Evolutionary conservation across 768 basidiomycete genomes (phyloP), one percentile per base, ranked within the genome.

Genomic region (Mycena chlorophos): DNA sequence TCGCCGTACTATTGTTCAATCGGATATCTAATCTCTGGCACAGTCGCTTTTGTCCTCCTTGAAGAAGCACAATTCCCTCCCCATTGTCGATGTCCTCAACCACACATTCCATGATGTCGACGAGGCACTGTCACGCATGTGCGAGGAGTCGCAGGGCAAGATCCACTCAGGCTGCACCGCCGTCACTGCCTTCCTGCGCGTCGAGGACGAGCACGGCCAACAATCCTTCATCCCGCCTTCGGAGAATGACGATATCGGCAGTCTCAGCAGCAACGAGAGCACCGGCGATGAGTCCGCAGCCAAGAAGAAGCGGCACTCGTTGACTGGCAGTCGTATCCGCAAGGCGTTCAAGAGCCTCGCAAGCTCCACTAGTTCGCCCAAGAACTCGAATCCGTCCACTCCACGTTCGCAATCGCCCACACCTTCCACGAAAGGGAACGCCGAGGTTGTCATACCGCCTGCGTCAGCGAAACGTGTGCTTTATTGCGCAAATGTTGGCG

Each of bases 131-230:
- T 94, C 93, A 17, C 82, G 79, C 45, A 85, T 98, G 65, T 87
- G 94, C 52, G 89, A 90, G 65, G 85, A 89, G 60, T 89, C 89
- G 5, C 88, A 91, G 37, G 93, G 92, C 62, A 94, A 91, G 70
- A 94, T 96, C 47, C 93, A 96, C 65, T 94, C 92, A 5, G 97
- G 97, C 1, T 98, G 96, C 67, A 99, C 97, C 3, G 97, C 92
- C 4, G 97, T 97, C 30, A 94, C 91, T 25, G 94, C 94, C 2
- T 96, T 98, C 72, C 80, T 99, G 50, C 89, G 97, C 14, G 73
- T 98, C 55, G 97, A 99, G 72, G 93, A 94, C 62, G 76, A 74
- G 2, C 75, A 86, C 16, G 91, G 91, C 29, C 75, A 75, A 26
- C 91, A 94, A 66, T 74, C 87, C 6, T 93, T 91, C 68, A 64